Percentiles rank a stretch among this genome's conserved stretches.
phyloP scores from a whole-genome alignment of 2,329 filamentous ascomycete genomes.

The Cercospora janseana region DNA sequence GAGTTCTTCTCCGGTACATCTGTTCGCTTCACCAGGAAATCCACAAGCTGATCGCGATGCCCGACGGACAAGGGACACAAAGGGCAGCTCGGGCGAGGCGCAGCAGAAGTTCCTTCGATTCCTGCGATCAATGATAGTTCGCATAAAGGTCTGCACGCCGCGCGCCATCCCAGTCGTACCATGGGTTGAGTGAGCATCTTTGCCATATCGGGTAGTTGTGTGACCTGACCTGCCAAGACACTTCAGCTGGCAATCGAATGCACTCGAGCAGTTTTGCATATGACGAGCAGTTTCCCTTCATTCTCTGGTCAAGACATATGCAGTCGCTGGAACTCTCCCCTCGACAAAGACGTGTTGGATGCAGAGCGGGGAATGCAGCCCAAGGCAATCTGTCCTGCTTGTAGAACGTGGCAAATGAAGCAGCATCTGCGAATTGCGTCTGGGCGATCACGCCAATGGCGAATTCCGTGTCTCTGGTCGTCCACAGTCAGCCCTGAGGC shows the following conservation, averaged over 20 bases:
- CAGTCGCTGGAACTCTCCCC: too few species aligned
- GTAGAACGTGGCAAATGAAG: too few species aligned
- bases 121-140: constrained; percentile 2
- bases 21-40: background rate
- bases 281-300: background rate
- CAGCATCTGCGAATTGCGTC: too few species aligned
- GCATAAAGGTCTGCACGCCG: background rate
- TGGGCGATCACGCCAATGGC: too few species aligned
- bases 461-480: too few species aligned
- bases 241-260: background rate
- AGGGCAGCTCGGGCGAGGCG: background rate
- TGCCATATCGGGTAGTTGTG: constrained; percentile 7
- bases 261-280: background rate
- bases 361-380: too few species aligned
- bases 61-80: background rate
- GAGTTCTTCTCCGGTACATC: background rate
- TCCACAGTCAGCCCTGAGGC: too few species aligned
- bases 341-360: too few species aligned
- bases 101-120: background rate
- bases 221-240: constrained; percentile 4
- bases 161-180: background rate
- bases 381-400: too few species aligned
- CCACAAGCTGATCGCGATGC: background rate
- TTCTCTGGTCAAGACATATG: constrained; percentile 1
- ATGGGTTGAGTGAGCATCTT: constrained; percentile 1